phyloP scores from a whole-genome alignment of 495 filamentous ascomycete genomes.

The Venustampulla echinocandica region DNA sequence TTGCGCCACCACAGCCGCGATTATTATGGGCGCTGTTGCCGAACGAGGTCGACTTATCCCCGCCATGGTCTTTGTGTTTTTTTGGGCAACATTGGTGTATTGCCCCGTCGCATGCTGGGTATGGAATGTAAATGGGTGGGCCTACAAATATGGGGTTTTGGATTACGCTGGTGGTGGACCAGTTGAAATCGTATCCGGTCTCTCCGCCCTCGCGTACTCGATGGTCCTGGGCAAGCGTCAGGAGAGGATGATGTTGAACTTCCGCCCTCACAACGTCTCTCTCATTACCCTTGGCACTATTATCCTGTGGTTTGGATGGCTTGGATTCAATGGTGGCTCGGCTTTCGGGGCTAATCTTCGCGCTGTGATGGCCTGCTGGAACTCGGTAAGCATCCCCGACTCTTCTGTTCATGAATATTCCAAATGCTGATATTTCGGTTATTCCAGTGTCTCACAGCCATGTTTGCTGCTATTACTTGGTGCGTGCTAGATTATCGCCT shows the following conservation, averaged over 20 bases:
- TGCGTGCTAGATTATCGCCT: constrained; percentile 87
- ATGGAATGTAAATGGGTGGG: constrained; percentile 94
- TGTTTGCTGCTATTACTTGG: constrained; percentile 84
- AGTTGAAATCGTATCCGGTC: constrained; percentile 92
- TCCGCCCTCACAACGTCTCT: constrained; percentile 93
- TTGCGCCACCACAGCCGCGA: constrained; percentile 84
- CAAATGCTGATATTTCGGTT: background rate
- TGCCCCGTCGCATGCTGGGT: constrained; percentile 93
- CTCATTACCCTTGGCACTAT: constrained; percentile 92
- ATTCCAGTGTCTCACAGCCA: constrained; percentile 73
- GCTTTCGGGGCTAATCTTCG: constrained; percentile 95
- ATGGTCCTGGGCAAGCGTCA: constrained; percentile 92
- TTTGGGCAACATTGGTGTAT: constrained; percentile 96
- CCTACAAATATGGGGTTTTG: constrained; percentile 80
- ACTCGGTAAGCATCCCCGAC: constrained; percentile 42
- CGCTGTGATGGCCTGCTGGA: constrained; percentile 92
- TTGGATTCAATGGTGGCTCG: constrained; percentile 97
- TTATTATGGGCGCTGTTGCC: constrained; percentile 84
- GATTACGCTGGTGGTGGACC: constrained; percentile 97
- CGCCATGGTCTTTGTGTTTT: constrained; percentile 90
- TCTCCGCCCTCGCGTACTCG: constrained; percentile 90
- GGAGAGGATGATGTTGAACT: constrained; percentile 97
- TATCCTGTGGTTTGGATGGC: constrained; percentile 97
- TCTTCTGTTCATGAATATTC: background rate
- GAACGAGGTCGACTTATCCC: constrained; percentile 91